These are phyloP conservation scores for Boletus huronensis DNA, from an alignment of 768 basidiomycete genomes.

Conservation along the genomic window DNA sequence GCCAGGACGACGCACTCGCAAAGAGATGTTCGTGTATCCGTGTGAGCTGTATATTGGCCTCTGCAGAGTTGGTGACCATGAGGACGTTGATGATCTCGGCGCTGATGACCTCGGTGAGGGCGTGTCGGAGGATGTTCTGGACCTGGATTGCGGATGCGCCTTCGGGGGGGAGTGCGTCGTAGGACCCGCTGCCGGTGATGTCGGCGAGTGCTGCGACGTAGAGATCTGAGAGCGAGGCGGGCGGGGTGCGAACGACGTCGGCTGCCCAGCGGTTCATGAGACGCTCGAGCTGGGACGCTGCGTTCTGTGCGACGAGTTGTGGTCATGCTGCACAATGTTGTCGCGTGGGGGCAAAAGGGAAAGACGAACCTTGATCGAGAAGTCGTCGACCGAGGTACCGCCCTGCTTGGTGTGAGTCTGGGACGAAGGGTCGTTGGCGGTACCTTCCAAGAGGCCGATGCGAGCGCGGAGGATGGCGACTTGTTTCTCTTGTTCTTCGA, in stretches of 20 bases:
- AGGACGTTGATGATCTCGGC: constrained; percentile 83
- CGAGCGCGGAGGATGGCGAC: constrained; percentile 69
- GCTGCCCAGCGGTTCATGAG: constrained; percentile 87
- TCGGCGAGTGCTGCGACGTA: constrained; percentile 60
- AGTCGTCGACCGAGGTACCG: constrained; percentile 76
- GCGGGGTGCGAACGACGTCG: constrained; percentile 60
- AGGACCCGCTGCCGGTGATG: constrained; percentile 41
- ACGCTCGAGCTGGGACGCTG: constrained; percentile 78
- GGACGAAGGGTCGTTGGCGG: constrained; percentile 40
- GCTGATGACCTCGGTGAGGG: constrained; percentile 68
- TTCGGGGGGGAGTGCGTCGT: constrained; percentile 39
- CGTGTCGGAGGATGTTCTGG: constrained; percentile 77
- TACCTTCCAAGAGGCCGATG: constrained; percentile 71
- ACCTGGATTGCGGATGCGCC: constrained; percentile 64
- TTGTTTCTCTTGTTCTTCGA: constrained; percentile 82
- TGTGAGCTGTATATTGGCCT: constrained; percentile 80
- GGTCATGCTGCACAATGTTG: not conserved
- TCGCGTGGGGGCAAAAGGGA: no score
- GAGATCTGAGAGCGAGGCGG: constrained; percentile 48
- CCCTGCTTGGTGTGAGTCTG: constrained; percentile 38
- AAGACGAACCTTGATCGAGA: constrained; percentile 74
- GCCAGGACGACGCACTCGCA: constrained; percentile 53
- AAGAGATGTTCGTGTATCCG: constrained; percentile 89
- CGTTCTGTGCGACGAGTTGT: constrained; percentile 47
- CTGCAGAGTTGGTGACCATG: constrained; percentile 80